phyloP scores from a whole-genome alignment of 441 rosid species.

The Brassica hybrid region DNA sequence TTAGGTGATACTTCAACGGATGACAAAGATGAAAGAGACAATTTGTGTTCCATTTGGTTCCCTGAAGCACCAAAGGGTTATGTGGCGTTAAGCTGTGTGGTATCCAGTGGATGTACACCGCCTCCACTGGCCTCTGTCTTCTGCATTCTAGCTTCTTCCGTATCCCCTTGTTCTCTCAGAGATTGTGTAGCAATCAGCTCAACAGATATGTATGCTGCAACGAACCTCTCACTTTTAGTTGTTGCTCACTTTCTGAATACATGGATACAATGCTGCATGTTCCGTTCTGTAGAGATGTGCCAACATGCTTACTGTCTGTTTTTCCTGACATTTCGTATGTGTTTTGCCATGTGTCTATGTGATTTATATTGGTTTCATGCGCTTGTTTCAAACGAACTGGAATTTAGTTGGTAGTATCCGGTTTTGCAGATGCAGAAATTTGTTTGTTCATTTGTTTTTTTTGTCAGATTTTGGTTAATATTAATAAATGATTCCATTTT shows the following conservation, averaged over 20 bases:
- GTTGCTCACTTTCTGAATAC: constrained; percentile 23
- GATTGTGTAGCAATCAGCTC: constrained; percentile 79
- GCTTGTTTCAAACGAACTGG: constrained; percentile 21
- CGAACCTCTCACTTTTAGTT: constrained; percentile 32
- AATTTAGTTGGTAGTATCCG: constrained; percentile 23
- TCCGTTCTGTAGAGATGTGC: too few species aligned
- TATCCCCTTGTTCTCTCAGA: constrained; percentile 88
- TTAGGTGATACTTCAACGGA: constrained; percentile 44
- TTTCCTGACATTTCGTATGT: background rate
- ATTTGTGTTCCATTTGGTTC: constrained; percentile 81
- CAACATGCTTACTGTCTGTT: constrained; percentile 10
- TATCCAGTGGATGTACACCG: constrained; percentile 65
- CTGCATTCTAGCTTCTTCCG: constrained; percentile 80
- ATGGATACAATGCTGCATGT: constrained; percentile 30
- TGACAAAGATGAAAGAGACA: constrained; percentile 42
- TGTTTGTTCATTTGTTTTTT: constrained; percentile 24
- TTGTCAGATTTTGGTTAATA: constrained; percentile 20
- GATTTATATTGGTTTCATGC: constrained; percentile 22
- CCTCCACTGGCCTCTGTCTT: constrained; percentile 79
- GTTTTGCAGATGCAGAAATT: background rate
- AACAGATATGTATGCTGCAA: constrained; percentile 62
- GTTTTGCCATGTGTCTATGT: constrained; percentile 13
- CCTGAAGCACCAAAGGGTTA: constrained; percentile 95
- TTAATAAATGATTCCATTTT: constrained; percentile 14
- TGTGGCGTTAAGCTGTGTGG: constrained; percentile 90